Percentiles rank a stretch among this genome's conserved stretches.
These are phyloP conservation scores for Physcomitrium patens DNA, from an alignment of 225 moss, liverwort and hornwort species.

Conservation along the genomic window DNA sequence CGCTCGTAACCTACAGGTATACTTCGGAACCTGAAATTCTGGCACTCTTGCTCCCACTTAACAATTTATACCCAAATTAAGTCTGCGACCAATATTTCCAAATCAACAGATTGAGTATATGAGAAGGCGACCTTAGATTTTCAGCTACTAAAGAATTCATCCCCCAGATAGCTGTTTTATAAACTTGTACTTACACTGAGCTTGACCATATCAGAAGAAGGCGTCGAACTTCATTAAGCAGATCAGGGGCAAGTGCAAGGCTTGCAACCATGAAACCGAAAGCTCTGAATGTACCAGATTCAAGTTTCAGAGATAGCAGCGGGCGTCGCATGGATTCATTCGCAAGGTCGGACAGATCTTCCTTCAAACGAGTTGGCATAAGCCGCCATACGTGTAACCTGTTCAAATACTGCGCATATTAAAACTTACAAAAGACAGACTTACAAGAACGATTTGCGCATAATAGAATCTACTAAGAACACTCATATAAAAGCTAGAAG, in stretches of 20 bases:
- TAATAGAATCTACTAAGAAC: no score
- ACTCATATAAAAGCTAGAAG: no score
- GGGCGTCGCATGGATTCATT: conserved; percentile 52
- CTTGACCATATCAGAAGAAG: conserved; percentile 71
- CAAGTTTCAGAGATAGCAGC: conserved; percentile 42
- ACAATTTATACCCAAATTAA: background rate
- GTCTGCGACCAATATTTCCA: background rate
- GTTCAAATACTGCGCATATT: conserved; percentile 29
- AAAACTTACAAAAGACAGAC: conserved; percentile 19
- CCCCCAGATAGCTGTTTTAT: background rate
- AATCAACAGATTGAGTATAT: background rate
- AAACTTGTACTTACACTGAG: conserved; percentile 65
- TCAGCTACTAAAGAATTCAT: conserved; percentile 3
- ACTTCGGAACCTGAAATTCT: background rate
- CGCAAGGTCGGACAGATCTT: conserved; percentile 66
- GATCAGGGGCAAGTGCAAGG: conserved; percentile 72
- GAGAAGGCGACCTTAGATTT: background rate
- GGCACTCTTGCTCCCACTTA: background rate
- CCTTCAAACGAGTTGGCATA: conserved; percentile 61
- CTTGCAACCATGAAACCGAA: conserved; percentile 54
- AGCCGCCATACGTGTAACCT: conserved; percentile 78
- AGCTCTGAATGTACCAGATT: conserved; percentile 42
- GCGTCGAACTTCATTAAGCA: conserved; percentile 64
- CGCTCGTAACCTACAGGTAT: background rate
- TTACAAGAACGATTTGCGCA: background rate